Evolutionary conservation across 495 filamentous ascomycete species (phyloP), one percentile per base, ranked within the genome.

Genomic region (Penicillium angulare): DNA sequence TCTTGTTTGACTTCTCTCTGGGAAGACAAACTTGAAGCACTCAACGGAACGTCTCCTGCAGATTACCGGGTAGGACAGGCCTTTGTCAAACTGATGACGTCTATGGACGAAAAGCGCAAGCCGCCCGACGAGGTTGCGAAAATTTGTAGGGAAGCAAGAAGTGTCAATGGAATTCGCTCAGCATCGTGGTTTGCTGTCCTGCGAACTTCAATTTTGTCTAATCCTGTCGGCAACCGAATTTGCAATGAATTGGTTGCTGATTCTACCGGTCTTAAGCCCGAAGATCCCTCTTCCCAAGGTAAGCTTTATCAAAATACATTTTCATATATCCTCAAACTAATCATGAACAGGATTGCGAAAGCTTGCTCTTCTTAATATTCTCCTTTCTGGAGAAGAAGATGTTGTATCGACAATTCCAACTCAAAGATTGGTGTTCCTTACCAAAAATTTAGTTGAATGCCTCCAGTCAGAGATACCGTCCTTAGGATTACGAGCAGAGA

Each of bases 401-500:
- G 63, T 74, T n/a, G 57, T 72, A 3, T 60, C 72, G 5, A 71
- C 69, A 15, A 76, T 95, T 40, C 87, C 89, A 13, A 87, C 87
- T 23, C 90, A 92, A 59, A 79, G 92, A 27, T 58, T 90, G 27
- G 83, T 97, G 3, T 90, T 95, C 60, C 83, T 92, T 20, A 79
- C 91, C 24, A 89, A 90, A 64, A 83, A 92, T 55, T 68, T 96
- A 6, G 74, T 86, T 7, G 75, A 81, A 15, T 91, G 87, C 80
- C 65, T 88, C 2, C 74, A 86, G 26, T 77, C 79, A 0, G 73
- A 77, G n/a, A 59, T 74, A 2, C 43, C 70, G 7, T 52, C 68
- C 16, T 52, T 67, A 13, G 63, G 66, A 21, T 47, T 80, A 35
- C 74, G 64, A 48, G 59, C 72, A 8, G 75, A 77, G 27, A 78